Evolutionary conservation across 805 yeast genomes (phyloP).

Genomic region (Cyberlindnera maclurae): DNA sequence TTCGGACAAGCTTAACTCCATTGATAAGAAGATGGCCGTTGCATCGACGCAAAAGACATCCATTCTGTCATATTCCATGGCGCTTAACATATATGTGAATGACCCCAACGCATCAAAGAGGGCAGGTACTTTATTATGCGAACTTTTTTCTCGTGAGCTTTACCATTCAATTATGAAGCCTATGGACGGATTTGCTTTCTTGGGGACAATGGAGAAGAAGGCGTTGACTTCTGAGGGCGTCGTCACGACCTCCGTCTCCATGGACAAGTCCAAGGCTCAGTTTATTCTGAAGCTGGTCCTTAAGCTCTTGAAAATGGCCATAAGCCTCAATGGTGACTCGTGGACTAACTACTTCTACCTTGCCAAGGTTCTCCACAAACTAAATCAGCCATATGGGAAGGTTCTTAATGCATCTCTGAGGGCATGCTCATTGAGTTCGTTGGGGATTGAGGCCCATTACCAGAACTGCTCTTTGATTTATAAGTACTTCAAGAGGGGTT

Average conservation of each 20-base stretch:
- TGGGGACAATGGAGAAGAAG: slow-evolving; percentile 12
- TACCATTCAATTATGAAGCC: slow-evolving; percentile 41
- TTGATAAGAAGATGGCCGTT: slow-evolving; percentile 53
- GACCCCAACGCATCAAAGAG: slow-evolving; percentile 22
- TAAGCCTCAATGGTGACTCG: slow-evolving; percentile 34
- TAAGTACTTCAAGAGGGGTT: slow-evolving; percentile 41
- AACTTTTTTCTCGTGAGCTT: slow-evolving; percentile 49
- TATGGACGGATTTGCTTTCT: slow-evolving; percentile 55
- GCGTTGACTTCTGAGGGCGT: slow-evolving; percentile 19
- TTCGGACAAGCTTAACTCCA: slow-evolving; percentile 65
- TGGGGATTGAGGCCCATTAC: slow-evolving; percentile 72
- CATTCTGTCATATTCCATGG: slow-evolving; percentile 68
- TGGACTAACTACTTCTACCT: slow-evolving; percentile 60
- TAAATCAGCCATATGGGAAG: slow-evolving; percentile 26
- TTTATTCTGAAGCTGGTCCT: slow-evolving; percentile 30
- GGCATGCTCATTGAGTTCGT: slow-evolving; percentile 36
- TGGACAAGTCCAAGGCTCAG: slow-evolving; percentile 2
- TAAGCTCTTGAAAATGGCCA: slow-evolving; percentile 41
- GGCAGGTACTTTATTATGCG: slow-evolving; percentile 40
- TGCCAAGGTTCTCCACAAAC: slow-evolving; percentile 52
- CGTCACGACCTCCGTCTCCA: not conserved
- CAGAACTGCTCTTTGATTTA: slow-evolving; percentile 47
- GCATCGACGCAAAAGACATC: slow-evolving; percentile 64
- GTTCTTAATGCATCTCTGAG: slow-evolving; percentile 36
- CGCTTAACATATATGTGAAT: slow-evolving; percentile 38